Percentiles rank a stretch among this genome's conserved stretches.
Conservation (phyloP, 2,329 filamentous ascomycete species). For the Sarocladium oryzae region DNA sequence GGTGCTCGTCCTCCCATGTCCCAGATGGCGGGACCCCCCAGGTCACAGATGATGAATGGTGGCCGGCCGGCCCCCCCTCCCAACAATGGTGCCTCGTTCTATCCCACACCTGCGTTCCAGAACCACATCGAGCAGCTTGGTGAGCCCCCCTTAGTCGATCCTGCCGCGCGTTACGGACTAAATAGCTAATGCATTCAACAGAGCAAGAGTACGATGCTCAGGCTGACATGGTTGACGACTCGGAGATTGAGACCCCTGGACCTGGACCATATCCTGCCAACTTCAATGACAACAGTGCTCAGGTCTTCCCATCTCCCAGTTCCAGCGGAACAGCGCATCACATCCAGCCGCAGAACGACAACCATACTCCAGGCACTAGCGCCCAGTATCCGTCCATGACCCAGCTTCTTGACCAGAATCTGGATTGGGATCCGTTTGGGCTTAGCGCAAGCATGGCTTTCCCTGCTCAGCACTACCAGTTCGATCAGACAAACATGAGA, state of each 20-base stretch:
- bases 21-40: constrained; percentile 19
- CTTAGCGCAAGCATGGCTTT: constrained; percentile 94
- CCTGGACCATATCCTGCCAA: constrained; percentile 58
- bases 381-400: constrained; percentile 55
- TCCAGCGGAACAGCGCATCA: constrained; percentile 17
- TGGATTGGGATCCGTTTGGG: constrained; percentile 91
- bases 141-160: constrained; percentile 58
- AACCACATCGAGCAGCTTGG: constrained; percentile 94
- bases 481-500: constrained; percentile 54
- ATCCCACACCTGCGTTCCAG: constrained; percentile 76
- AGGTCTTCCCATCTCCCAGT: constrained; percentile 36
- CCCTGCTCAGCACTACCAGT: constrained; percentile 74
- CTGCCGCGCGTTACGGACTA: constrained; percentile 40
- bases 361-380: constrained; percentile 17
- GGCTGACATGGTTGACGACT: constrained; percentile 80
- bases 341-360: constrained; percentile 23
- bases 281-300: constrained; percentile 41
- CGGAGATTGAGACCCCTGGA: constrained; percentile 64
- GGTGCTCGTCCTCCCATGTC: constrained; percentile 3
- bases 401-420: constrained; percentile 65
- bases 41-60: constrained; percentile 25
- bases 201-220: constrained; percentile 97
- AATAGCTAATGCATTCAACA: constrained; percentile 64
- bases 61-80: constrained; percentile 20
- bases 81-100: constrained; percentile 49